Evolutionary conservation across 169 alveolate species (phyloP).

Genomic region (Plasmodium knowlesi): DNA sequence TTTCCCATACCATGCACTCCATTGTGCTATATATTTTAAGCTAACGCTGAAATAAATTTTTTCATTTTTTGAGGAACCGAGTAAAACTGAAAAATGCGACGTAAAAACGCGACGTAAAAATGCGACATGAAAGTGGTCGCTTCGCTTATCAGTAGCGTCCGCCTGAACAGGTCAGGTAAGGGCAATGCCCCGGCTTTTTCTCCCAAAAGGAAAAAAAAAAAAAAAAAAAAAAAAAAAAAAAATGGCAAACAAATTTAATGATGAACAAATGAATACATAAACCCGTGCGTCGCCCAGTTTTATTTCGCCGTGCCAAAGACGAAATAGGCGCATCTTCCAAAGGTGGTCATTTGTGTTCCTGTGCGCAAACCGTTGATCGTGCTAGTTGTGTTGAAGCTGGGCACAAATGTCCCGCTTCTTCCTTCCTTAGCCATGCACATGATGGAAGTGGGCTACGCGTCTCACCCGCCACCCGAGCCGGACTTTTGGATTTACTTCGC

Average conservation of each 20-base stretch:
- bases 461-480: slow-evolving; percentile 70
- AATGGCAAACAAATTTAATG: no score
- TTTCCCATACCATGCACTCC: background rate
- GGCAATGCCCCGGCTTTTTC: background rate
- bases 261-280: no score
- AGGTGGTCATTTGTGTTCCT: no score
- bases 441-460: slow-evolving; percentile 16
- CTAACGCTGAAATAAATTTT: background rate
- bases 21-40: background rate
- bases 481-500: slow-evolving; percentile 74
- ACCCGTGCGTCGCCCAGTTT: no score
- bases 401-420: background rate
- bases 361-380: no score
- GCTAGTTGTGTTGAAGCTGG: no score
- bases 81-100: background rate
- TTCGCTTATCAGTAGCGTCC: background rate
- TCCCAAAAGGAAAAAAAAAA: background rate
- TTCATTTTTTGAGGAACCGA: background rate
- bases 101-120: background rate
- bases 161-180: background rate
- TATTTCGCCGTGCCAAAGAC: background rate
- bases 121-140: background rate
- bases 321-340: background rate
- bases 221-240: background rate
- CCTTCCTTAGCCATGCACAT: background rate